A percentile compares a stretch with the other conserved stretches of the same genome.
phyloP scores from a whole-genome alignment of 345 rosid species.

The Citrus reticulata region DNA sequence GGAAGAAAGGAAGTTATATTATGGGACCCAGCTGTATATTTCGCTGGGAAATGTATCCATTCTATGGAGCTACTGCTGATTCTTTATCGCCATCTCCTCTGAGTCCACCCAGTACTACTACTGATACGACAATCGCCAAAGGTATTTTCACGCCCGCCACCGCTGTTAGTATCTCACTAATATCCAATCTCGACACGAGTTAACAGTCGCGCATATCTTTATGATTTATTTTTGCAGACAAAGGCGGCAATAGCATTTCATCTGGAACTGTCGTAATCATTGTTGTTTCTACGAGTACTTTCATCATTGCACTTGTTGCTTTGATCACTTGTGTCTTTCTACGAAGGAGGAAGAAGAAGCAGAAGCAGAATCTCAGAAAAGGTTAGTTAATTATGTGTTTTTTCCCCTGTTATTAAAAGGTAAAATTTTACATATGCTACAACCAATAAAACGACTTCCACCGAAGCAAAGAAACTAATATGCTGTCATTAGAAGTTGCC shows the following conservation, averaged over 20 bases:
- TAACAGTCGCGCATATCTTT: too few species aligned
- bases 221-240: too few species aligned
- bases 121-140: too few species aligned
- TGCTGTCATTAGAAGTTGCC: too few species aligned
- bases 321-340: background rate
- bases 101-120: too few species aligned
- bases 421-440: too few species aligned
- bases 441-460: too few species aligned
- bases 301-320: conserved; percentile 7
- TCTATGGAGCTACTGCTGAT: background rate
- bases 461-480: too few species aligned
- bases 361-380: background rate
- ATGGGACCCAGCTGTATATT: background rate
- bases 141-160: too few species aligned
- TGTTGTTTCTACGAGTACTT: conserved; percentile 21
- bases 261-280: conserved; percentile 15
- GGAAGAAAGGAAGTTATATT: background rate
- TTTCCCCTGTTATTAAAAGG: background rate
- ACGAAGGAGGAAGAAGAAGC: background rate
- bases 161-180: too few species aligned
- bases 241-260: background rate
- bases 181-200: too few species aligned
- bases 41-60: background rate
- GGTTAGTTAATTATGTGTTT: background rate
- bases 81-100: too few species aligned